Evolutionary conservation across 23 red algal genomes (phyloP), one percentile per base, ranked within the genome.

Genomic region (Gracilaria domingensis): DNA sequence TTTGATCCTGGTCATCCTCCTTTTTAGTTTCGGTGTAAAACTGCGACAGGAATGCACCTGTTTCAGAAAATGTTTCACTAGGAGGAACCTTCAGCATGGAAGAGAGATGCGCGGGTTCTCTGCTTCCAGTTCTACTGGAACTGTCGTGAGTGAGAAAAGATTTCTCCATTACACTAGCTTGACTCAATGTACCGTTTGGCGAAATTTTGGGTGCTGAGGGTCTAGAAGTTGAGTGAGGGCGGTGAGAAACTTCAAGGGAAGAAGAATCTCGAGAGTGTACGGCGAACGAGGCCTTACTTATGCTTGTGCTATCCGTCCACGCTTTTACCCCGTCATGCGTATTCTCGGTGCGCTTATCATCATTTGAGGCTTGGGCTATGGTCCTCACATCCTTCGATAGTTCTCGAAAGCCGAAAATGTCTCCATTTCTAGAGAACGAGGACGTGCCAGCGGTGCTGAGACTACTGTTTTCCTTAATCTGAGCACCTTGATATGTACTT

Each of bases 11-110:
- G 76, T 17, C 11, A 57, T 35, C 26, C 36, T 71, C 57, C 48
- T 56, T 20, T 45, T 50, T 24, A 13, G 50, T 25, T 50, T 51
- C 29, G 45, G 26, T 45, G 26, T 65, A 65, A 66, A 85, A 85
- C 30, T 85, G 59, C 24, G 81, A 85, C 20, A 85, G 36, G 25
- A 85, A 85, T 28, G 30, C 26, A 55, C 59, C 81, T 0, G 81
- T 8, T 35, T 20, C 81, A 49, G 81, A 85, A 69, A 85, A 85
- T 1, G 29, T 39, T 29, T 70, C 23, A 24, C 48, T 44, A 12
- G 23, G 7, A 20, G 64, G 66, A 82, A 59, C 49, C 4, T 47
- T 44, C 29, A 17, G 13, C 35, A 39, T 47, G 50, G 49, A 39
- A 6, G 64, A 34, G 0, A 37, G 64, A 37, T 13, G 2, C 32